A percentile compares a stretch with the other conserved stretches of the same genome.
These are phyloP conservation scores for Forsythia viridissima DNA, from an alignment of 257 asterid species.

Conservation along the genomic window DNA sequence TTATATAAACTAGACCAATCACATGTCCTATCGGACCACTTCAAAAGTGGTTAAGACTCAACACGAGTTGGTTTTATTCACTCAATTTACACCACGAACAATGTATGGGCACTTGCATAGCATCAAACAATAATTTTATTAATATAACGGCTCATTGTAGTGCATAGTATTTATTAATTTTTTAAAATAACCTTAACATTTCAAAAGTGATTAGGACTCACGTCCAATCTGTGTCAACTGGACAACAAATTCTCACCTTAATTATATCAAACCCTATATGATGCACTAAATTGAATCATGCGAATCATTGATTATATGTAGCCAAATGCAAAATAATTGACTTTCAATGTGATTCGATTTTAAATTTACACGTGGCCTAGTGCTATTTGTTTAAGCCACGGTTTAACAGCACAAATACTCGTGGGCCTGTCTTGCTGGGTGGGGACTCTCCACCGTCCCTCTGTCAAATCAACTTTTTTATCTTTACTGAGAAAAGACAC, in stretches of 20 bases:
- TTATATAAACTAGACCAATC: no score
- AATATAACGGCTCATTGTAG: no score
- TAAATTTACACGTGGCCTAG: slow-evolving; percentile 12
- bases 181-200: background rate
- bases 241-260: background rate
- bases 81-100: no score
- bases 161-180: background rate
- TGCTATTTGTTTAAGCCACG: slow-evolving; percentile 5
- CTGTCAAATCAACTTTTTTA: slow-evolving; percentile 23
- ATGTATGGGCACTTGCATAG: no score
- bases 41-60: no score
- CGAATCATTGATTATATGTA: background rate
- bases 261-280: slow-evolving; percentile 1
- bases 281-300: background rate
- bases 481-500: slow-evolving; percentile 21
- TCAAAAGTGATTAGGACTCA: background rate
- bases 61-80: no score
- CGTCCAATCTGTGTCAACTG: background rate
- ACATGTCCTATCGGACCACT: no score
- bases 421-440: slow-evolving; percentile 9
- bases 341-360: background rate
- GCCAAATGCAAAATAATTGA: slow-evolving; percentile 9
- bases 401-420: slow-evolving; percentile 2
- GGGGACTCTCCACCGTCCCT: slow-evolving; percentile 24
- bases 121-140: no score